Base-by-base conservation (phyloP, 345 rosid genomes). In the Citrus mangshanensis region DNA sequence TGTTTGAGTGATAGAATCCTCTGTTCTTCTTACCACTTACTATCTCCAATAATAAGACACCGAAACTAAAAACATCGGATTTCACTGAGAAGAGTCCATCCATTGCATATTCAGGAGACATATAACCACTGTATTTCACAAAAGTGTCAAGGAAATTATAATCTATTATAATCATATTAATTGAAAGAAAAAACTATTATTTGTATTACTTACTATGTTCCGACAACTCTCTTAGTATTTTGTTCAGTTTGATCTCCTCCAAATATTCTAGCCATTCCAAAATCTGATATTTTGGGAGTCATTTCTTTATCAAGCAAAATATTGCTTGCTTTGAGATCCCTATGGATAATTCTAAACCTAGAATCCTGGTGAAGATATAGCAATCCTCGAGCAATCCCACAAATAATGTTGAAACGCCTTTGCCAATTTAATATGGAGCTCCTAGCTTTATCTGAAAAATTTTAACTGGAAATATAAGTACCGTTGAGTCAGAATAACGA, bases 61-160 rank as follows among this genome's bases (percentile, higher is more conserved):
- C 98, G 1, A 94, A 94, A 73, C 97, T 87, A 70, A 91, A 94
- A 64, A 88, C 92, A 62, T 94, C 97, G 0, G 95, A 94, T 75
- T 92, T 94, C 10, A 56, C 81, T 0, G 98, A 94, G 88, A 89
- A 94, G 9, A 78, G 81, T 0, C 97, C 95, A 13, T 92, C 94
- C 93, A 92, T 90, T 13, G 95, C 95, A 68, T 94, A 94, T 78
- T 93, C 98, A 0, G 95, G 98, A 27, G 95, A 86, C 93, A 93
- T 93, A 73, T 93, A 93, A 1, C 95, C 98, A 40, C 95, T 93
- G 79, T 82, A 73, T 66, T 5, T 67, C 56, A 77, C 65, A 60
- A 25, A 60, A 60, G 0, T 60, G 16, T 24, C 32, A 9, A 24
- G 65, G 18, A 24, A 25, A 60, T 60, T 60, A 60, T 4, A 9